Evolutionary conservation across 306 rosid species (phyloP), one percentile per base, ranked within the genome.

Genomic region (Nissolia schottii): DNA sequence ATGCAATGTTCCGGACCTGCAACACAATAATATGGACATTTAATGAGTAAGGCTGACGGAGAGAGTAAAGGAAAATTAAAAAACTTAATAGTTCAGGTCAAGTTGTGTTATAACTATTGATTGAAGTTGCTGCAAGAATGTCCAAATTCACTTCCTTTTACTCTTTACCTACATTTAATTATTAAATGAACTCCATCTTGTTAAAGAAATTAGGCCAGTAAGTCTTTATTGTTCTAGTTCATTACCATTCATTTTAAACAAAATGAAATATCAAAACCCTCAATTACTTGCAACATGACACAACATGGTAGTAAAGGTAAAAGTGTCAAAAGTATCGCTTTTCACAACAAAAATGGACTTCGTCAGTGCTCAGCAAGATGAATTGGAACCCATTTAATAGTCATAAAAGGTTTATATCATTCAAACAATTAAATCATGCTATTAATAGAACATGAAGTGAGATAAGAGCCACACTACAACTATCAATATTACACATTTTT

Each of bases 1-100:
- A 66, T 28, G 98, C 98, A 80, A 93, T 84, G 79, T 87, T 93
- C 3, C 97, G 94, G 22, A 93, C 98, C 98, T 93, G 85, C 65
- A 61, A 80, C 73, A 62, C 75, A 43, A 80, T 76, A 58, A 59
- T 7, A 24, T 4, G 25, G 28, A 70, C 48, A 71, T 70, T 70
- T 40, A 64, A 59, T 10, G 31, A 41, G 40, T 16, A 22, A 32
- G 61, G 51, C 13, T 38, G 53, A 38, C 7, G 19, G 53, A 63
- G 35, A 67, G 31, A n/a, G 56, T 7, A 66, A 23, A 67, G 11
- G 67, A 50, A 50, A 64, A 71, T 18, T 31, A 65, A 48, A 65
- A 25, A 29, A 25, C 24, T 35, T 3, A 14, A 40, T 40, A 61
- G 66, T 48, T 15, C 13, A 9, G 14, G 41, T 61, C 23, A 67